Evolutionary conservation across 2,329 filamentous ascomycete genomes (phyloP), one percentile per base, ranked within the genome.

Genomic region (Stemphylium vesicarium): DNA sequence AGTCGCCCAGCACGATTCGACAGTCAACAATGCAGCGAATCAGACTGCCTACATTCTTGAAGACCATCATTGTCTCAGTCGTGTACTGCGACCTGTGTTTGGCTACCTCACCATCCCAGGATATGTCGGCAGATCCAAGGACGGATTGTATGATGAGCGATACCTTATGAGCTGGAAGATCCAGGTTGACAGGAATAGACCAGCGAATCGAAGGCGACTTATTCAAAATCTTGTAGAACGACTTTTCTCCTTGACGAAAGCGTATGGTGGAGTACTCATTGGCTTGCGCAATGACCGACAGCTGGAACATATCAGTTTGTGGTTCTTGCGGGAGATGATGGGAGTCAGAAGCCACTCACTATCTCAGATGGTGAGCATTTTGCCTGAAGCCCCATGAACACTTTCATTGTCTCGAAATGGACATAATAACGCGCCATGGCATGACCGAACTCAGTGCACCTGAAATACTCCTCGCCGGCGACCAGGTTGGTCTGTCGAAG

Each of bases 381-480:
- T 1, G 77, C 73, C n/a, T 84, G 82, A 47, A 95, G 79, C 0
- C 79, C 78, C 38, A 94, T 76, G 12, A 96, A 80, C 1, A 80
- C 72, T 63, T 86, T 88, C 90, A 95, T 96, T 0, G 91, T 95
- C 33, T 88, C 83, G 63, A 93, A 93, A 18, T 85, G 85, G 3
- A 95, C 79, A 77, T 91, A 94, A 71, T 94, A 96, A 42, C 86
- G 84, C 38, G 91, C 89, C 91, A 96, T 96, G 4, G 88, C 88
- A 51, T 88, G 82, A 1, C 91, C 91, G 66, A 89, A 91, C 43
- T 88, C 85, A 0, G 90, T 94, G 39, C 85, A 86, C 22, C 76
- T 79, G 42, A 94, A 81, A 4, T 75, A 75, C 0, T 79, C 70
- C 10, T 69, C 58, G 6, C 67, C 73, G 16, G 79, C 80, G 11